A percentile compares a stretch with the other conserved stretches of the same genome.
phyloP scores from a whole-genome alignment of 2,329 filamentous ascomycete genomes.

The Tolypocladium ovalisporum region DNA sequence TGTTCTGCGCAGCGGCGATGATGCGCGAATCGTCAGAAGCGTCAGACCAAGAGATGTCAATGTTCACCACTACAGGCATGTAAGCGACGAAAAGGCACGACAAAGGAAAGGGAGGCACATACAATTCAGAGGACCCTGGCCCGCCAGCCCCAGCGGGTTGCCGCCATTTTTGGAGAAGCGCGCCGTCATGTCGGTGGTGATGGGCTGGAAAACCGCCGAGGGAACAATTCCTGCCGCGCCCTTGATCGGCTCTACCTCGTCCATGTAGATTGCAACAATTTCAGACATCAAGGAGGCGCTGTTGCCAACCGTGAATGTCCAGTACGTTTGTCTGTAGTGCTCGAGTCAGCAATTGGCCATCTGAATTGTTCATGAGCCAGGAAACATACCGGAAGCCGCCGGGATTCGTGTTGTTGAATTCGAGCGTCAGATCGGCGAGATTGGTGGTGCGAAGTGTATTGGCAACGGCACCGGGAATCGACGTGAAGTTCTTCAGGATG shows the following conservation, averaged over 20 bases:
- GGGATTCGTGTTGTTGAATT: constrained; percentile 11
- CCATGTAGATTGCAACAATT: constrained; percentile 10
- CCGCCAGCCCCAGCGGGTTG: constrained; percentile 18
- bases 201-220: constrained; percentile 25
- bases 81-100: background rate
- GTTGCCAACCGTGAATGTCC: constrained; percentile 10
- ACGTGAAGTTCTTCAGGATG: constrained; percentile 10
- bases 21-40: constrained; percentile 22
- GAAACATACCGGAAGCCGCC: constrained; percentile 11
- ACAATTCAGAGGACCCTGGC: constrained; percentile 13
- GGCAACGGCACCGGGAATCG: constrained; percentile 7
- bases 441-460: constrained; percentile 8
- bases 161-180: constrained; percentile 22
- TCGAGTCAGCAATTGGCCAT: background rate
- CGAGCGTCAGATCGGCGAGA: constrained; percentile 9
- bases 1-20: constrained; percentile 12
- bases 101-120: background rate
- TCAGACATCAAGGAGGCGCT: constrained; percentile 9
- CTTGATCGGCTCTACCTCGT: constrained; percentile 10
- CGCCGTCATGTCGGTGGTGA: constrained; percentile 24
- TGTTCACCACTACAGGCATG: constrained; percentile 9
- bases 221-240: constrained; percentile 14
- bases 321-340: constrained; percentile 9
- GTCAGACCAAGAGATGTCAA: constrained; percentile 14
- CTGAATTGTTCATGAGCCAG: too few relatives aligned